Conservation (phyloP, 2,329 filamentous ascomycete species). For the Colletotrichum simmondsii region DNA sequence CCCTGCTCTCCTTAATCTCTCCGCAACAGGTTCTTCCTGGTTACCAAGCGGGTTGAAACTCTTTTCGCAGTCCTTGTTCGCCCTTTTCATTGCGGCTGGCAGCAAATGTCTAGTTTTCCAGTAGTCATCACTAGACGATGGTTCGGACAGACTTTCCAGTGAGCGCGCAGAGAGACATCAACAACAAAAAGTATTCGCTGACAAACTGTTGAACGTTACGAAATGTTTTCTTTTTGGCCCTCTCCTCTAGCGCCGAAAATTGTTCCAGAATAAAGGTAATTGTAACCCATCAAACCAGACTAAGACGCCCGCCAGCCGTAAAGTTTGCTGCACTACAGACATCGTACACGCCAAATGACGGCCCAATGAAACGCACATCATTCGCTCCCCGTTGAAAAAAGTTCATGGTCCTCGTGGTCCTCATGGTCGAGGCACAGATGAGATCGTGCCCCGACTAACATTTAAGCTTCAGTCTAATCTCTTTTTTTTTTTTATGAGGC, state of each 20-base stretch:
- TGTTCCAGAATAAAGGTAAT: conserved; percentile 19
- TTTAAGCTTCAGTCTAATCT: not conserved
- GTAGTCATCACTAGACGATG: not conserved
- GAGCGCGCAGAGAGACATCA: not conserved
- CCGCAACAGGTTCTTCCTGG: conserved; percentile 25
- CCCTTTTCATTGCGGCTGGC: not conserved
- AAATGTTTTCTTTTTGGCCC: not conserved
- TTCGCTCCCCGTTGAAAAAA: not conserved
- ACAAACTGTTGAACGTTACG: not conserved
- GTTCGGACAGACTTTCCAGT: not conserved
- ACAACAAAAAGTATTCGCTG: not conserved
- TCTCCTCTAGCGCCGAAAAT: conserved; percentile 6
- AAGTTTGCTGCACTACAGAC: not conserved
- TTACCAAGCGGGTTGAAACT: conserved; percentile 8
- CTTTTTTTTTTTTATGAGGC: not conserved
- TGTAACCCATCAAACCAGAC: not conserved
- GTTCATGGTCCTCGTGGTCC: not conserved
- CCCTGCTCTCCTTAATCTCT: conserved; percentile 32
- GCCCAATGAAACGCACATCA: not conserved
- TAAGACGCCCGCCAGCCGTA: conserved; percentile 1
- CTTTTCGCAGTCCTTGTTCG: not conserved
- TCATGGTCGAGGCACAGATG: not conserved
- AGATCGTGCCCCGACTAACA: not conserved
- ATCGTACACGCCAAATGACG: not conserved
- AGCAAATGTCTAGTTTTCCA: not conserved